These are phyloP conservation scores for Porogramme epimiltina DNA, from an alignment of 1,284 basidiomycete species.

Conservation along the genomic window DNA sequence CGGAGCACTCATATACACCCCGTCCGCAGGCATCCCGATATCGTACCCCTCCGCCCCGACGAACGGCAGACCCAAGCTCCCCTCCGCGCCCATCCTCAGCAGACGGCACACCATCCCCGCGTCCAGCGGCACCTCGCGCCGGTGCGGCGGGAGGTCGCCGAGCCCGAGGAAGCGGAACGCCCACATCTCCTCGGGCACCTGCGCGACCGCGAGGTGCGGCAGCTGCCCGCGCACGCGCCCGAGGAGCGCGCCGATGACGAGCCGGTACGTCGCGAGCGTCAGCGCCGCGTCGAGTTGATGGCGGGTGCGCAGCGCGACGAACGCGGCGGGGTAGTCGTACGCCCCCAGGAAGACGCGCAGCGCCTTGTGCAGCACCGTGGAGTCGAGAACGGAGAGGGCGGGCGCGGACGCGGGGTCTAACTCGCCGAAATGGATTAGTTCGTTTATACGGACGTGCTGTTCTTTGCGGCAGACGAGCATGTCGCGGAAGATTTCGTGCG, in stretches of 20 bases:
- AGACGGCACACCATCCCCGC: constrained; percentile 15
- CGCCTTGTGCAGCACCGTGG: constrained; percentile 40
- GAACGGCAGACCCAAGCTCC: constrained; percentile 16
- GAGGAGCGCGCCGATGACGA: constrained; percentile 34
- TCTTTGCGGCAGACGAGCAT: constrained; percentile 42
- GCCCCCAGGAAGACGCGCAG: constrained; percentile 44
- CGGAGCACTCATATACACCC: background rate
- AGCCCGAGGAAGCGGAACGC: constrained; percentile 33
- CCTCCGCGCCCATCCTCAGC: constrained; percentile 15
- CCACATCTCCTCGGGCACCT: constrained; percentile 21
- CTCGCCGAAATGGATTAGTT: too few species aligned
- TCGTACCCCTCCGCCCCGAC: constrained; percentile 7
- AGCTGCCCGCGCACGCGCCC: constrained; percentile 22
- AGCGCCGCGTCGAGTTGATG: constrained; percentile 11
- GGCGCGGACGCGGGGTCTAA: background rate
- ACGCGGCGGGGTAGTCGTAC: constrained; percentile 49
- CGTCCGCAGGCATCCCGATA: background rate
- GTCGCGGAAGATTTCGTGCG: constrained; percentile 49
- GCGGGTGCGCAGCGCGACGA: constrained; percentile 40
- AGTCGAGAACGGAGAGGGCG: constrained; percentile 31
- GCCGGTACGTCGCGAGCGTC: constrained; percentile 41
- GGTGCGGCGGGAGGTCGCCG: background rate
- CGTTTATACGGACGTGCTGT: constrained; percentile 21
- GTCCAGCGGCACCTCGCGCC: constrained; percentile 6
- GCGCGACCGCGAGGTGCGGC: background rate